Evolutionary conservation across 2,329 filamentous ascomycete genomes (phyloP), one percentile per base, ranked within the genome.

Genomic region (Arthrinium phaeospermum): DNA sequence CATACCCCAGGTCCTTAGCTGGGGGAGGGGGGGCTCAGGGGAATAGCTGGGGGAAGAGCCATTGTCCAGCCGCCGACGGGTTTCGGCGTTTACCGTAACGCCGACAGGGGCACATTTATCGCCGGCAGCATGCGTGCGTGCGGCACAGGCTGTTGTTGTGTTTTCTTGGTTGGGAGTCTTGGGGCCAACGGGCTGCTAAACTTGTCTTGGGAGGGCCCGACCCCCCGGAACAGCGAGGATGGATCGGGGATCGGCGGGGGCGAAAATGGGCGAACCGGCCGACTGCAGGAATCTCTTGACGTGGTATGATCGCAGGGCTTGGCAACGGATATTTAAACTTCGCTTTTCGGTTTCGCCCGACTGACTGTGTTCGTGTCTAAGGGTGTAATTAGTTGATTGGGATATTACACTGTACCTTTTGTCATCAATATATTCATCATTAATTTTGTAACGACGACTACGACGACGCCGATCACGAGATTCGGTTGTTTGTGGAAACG

Each of bases 51-150:
- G 27, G 27, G 3, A 34, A 27, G 27, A 22, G 10, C 37, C 7
- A 10, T 41, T 10, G 37, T 41, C 37, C 6, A 41, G 37, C 37
- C 37, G 37, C 37, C 8, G 37, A 41, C 53, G 53, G 30, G 27
- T 61, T 61, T 61, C 53, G 53, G 53, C 53, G 53, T 61, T 61
- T 61, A 37, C 30, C 30, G 53, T 61, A 61, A 61, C 16, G 30
- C 53, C 53, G 53, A 61, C 22, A 37, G 30, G 30, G 53, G 16
- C 10, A 30, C 10, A 30, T 12, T 61, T 61, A 61, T 37, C 53
- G 30, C 53, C 53, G 53, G 30, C 53, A 37, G 30, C 30, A 37
- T 61, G 53, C 19, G 45, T 22, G 45, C n/a, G 53, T 61, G 30
- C 53, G 53, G 53, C 53, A 34, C 53, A 30, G 53, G 19, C 22